Percentiles rank a stretch among this genome's conserved stretches.
These are phyloP conservation scores for Gnetum montanum DNA, from an alignment of 75 land plant species.

Conservation along the genomic window DNA sequence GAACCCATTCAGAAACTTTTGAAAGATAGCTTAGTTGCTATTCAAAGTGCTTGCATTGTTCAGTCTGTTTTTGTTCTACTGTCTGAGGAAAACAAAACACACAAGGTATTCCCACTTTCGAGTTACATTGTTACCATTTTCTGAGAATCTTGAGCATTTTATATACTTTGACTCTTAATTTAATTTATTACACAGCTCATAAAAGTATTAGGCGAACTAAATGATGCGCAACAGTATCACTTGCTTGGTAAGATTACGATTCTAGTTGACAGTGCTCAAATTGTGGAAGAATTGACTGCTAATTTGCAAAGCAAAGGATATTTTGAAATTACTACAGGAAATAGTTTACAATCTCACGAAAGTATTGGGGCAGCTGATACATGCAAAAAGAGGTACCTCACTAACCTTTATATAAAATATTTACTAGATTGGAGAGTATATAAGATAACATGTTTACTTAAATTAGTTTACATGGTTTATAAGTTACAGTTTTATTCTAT, in stretches of 20 bases:
- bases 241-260: background rate
- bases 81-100: constrained; percentile 10
- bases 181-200: background rate
- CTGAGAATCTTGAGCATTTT: background rate
- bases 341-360: background rate
- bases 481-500: background rate
- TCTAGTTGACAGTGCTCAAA: constrained; percentile 1
- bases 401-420: too few species aligned
- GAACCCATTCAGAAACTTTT: constrained; percentile 18
- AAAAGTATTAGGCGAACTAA: background rate
- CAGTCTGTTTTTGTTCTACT: constrained; percentile 9
- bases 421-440: too few species aligned
- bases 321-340: background rate
- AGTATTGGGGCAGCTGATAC: too few species aligned
- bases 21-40: constrained; percentile 1
- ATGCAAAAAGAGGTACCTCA: too few species aligned
- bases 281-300: background rate
- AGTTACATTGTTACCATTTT: background rate
- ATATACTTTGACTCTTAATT: too few species aligned
- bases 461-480: background rate
- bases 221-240: background rate
- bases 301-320: constrained; percentile 5
- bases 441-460: background rate
- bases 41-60: constrained; percentile 11
- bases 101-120: background rate